Percentiles rank a stretch among this genome's conserved stretches.
These are phyloP conservation scores for Circinella umbellata DNA, from an alignment of 371 early-diverging fungal genomes.

Conservation along the genomic window DNA sequence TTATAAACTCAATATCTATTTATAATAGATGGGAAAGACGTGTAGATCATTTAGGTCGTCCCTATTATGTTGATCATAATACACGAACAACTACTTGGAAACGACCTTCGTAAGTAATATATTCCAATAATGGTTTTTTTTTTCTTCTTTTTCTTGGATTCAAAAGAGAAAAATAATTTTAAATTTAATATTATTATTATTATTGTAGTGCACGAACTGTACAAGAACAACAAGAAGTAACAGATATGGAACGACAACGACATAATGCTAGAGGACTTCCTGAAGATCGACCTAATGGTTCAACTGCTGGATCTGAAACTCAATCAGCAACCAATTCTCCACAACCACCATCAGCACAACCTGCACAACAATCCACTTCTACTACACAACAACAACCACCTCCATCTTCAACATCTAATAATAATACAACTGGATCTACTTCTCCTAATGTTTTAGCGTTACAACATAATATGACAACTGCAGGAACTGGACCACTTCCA, in stretches of 20 bases:
- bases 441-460: slow-evolving; percentile 43
- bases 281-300: slow-evolving; percentile 51
- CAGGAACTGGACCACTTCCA: slow-evolving; percentile 88
- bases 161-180: not conserved
- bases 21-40: slow-evolving; percentile 71
- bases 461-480: slow-evolving; percentile 64
- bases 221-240: slow-evolving; percentile 59
- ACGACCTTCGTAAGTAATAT: slow-evolving; percentile 62
- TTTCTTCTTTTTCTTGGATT: no score
- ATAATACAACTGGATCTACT: slow-evolving; percentile 18
- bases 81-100: slow-evolving; percentile 77
- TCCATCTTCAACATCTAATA: not conserved
- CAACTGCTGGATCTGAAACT: slow-evolving; percentile 25
- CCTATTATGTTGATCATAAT: slow-evolving; percentile 80
- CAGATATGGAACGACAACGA: slow-evolving; percentile 76
- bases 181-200: slow-evolving; percentile 13
- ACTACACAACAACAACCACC: slow-evolving; percentile 27
- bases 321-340: slow-evolving; percentile 23
- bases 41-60: slow-evolving; percentile 66
- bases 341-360: slow-evolving; percentile 12
- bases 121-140: no score
- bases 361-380: no score
- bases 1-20: slow-evolving; percentile 12
- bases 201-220: slow-evolving; percentile 42
- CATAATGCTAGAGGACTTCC: slow-evolving; percentile 85